Evolutionary conservation across 768 basidiomycete species (phyloP).

Genomic region (Trametes sanguinea): DNA sequence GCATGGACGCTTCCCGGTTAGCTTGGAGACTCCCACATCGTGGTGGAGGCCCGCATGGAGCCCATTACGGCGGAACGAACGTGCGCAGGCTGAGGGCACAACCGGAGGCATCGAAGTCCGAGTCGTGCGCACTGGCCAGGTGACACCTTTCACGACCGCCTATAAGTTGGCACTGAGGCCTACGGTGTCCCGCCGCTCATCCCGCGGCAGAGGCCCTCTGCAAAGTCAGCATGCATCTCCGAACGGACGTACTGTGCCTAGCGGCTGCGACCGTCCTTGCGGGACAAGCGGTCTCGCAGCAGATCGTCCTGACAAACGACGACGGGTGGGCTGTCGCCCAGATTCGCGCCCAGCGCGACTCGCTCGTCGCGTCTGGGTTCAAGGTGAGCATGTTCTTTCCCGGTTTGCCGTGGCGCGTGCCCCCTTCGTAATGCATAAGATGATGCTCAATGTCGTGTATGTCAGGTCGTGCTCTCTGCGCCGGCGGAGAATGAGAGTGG

Average conservation of each 20-base stretch:
- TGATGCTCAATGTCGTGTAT: not conserved
- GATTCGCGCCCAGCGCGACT: conserved; percentile 44
- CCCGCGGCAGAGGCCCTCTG: not conserved
- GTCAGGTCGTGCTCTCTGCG: conserved; percentile 47
- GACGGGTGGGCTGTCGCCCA: conserved; percentile 50
- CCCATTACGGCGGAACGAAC: not conserved
- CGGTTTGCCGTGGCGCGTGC: not conserved
- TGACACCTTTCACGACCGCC: not conserved
- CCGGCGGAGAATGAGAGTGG: conserved; percentile 51
- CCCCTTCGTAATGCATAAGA: not conserved
- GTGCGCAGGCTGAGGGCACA: not conserved
- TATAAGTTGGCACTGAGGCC: not conserved
- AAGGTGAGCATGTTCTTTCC: conserved; percentile 28
- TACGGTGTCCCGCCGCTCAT: no score
- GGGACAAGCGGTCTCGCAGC: conserved; percentile 7
- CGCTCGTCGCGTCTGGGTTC: conserved; percentile 41
- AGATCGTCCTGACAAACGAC: conserved; percentile 37
- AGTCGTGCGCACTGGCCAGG: not conserved
- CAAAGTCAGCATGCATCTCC: not conserved
- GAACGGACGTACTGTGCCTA: not conserved
- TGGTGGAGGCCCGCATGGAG: not conserved
- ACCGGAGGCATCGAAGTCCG: not conserved
- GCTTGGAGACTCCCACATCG: not conserved
- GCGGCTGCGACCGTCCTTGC: not conserved
- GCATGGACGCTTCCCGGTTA: not conserved